Evolutionary conservation across 306 rosid genomes (phyloP), one percentile per base, ranked within the genome.

Genomic region (Glycyrrhiza uralensis): DNA sequence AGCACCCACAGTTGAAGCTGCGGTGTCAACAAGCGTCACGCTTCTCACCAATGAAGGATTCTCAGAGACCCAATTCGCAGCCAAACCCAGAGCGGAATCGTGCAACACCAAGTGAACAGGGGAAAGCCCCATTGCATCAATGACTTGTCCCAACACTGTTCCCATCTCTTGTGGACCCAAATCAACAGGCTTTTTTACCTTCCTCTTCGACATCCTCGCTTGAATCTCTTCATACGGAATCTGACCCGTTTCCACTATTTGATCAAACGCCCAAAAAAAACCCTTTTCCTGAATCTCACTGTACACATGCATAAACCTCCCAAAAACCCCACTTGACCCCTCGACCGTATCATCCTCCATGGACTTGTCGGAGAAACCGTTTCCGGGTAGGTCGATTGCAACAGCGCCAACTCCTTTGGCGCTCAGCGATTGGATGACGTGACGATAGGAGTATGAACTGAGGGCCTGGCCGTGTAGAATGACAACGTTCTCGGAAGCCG

Each of bases 261-360:
- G 88, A 94, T 94, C 99, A 81, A 94, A 91, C 6, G 99, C 99
- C 96, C 92, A 94, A 46, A 94, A 94, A 41, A 94, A 3, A 33
- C 99, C 99, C 76, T 84, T 89, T 32, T 91, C 97, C 39, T 85
- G 82, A 65, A 94, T 91, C 62, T 88, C 96, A 62, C 82, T 47
- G 32, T 82, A 89, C 26, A 91, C 87, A 78, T 83, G 86, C 80
- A 65, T 51, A 75, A 94, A 77, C 92, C 95, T 88, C 78, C 87
- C 95, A 1, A 91, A 76, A 76, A 82, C 11, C 85, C 92, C 96
- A 11, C 59, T 62, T 9, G 60, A 36, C 23, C 80, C 87, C 23
- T 86, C 91, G 2, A 73, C 82, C 20, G 81, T 17, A 72, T 72
- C 92, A 72, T 72, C 92, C 17, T 74, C 80, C 45, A 60, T 65